These are phyloP conservation scores for Urostyla sp. DNA, from an alignment of 73 alveolate genomes.

Conservation along the genomic window DNA sequence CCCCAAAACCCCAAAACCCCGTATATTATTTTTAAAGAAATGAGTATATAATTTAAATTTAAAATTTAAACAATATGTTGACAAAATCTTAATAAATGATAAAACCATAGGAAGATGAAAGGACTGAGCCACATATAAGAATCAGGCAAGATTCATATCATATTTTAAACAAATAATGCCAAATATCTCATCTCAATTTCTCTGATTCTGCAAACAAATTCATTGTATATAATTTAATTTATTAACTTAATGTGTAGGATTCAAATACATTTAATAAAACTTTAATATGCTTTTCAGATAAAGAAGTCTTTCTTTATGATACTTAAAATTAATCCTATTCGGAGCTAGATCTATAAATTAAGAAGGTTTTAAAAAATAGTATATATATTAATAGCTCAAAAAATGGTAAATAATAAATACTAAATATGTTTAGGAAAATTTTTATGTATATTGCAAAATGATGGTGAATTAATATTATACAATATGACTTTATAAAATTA, in stretches of 20 bases:
- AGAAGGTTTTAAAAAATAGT: background rate
- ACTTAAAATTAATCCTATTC: background rate
- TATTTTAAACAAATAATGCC: background rate
- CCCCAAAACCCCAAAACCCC: constrained; percentile 44
- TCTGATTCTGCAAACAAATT: background rate
- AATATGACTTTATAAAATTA: background rate
- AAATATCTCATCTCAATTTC: background rate
- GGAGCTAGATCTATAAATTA: constrained; percentile 7
- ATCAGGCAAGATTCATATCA: constrained; percentile 19
- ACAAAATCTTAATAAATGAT: background rate
- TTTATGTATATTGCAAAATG: background rate
- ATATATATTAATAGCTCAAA: background rate
- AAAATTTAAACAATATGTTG: background rate
- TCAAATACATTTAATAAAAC: constrained; percentile 4
- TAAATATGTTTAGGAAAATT: background rate
- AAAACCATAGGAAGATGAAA: background rate
- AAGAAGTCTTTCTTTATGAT: constrained; percentile 10
- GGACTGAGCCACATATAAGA: constrained; percentile 21
- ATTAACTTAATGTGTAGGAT: background rate
- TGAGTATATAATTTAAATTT: background rate
- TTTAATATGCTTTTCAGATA: constrained; percentile 2
- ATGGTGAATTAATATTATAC: constrained; percentile 21
- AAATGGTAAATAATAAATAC: constrained; percentile 27
- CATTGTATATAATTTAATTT: background rate
- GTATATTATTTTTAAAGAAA: background rate